A percentile compares a stretch with the other conserved stretches of the same genome.
phyloP scores from a whole-genome alignment of 2,329 filamentous ascomycete genomes.

The Graphium sp. region DNA sequence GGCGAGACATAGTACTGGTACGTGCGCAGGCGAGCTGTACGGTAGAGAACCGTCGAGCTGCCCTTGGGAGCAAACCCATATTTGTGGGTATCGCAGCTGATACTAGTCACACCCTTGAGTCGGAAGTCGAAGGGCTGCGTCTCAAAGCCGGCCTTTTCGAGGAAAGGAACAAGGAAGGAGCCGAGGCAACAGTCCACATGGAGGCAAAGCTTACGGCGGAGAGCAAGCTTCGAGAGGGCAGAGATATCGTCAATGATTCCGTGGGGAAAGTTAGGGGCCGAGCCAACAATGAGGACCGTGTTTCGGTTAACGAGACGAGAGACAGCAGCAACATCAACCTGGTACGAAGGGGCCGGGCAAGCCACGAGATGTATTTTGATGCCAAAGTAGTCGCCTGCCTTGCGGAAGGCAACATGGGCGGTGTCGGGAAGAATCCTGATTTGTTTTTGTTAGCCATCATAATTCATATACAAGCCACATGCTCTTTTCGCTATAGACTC shows the following conservation, averaged over 20 bases:
- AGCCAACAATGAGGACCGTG: conserved; percentile 84
- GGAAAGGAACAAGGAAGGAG: conserved; percentile 84
- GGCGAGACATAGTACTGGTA: conserved; percentile 96
- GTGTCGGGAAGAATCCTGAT: conserved; percentile 84
- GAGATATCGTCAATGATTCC: conserved; percentile 95
- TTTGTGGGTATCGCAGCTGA: conserved; percentile 95
- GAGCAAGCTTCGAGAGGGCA: conserved; percentile 65
- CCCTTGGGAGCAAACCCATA: conserved; percentile 98
- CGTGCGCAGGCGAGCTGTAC: conserved; percentile 56
- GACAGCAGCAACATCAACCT: conserved; percentile 65
- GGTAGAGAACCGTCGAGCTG: conserved; percentile 86
- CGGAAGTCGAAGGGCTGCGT: conserved; percentile 83
- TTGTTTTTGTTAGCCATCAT: conserved; percentile 5
- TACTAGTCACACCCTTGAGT: conserved; percentile 83
- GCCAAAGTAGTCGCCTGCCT: conserved; percentile 88
- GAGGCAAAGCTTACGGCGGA: conserved; percentile 64
- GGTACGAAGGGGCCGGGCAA: conserved; percentile 72
- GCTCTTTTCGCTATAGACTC: too few species aligned
- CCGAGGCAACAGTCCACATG: conserved; percentile 97
- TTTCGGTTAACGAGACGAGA: conserved; percentile 83
- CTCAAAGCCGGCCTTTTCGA: conserved; percentile 87
- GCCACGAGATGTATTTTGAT: conserved; percentile 85
- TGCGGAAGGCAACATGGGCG: conserved; percentile 90
- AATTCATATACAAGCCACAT: conserved; percentile 1
- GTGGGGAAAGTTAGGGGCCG: conserved; percentile 93